Base-by-base conservation (phyloP, 148 eudicot species). In the Rhododendron kiyosumense region DNA sequence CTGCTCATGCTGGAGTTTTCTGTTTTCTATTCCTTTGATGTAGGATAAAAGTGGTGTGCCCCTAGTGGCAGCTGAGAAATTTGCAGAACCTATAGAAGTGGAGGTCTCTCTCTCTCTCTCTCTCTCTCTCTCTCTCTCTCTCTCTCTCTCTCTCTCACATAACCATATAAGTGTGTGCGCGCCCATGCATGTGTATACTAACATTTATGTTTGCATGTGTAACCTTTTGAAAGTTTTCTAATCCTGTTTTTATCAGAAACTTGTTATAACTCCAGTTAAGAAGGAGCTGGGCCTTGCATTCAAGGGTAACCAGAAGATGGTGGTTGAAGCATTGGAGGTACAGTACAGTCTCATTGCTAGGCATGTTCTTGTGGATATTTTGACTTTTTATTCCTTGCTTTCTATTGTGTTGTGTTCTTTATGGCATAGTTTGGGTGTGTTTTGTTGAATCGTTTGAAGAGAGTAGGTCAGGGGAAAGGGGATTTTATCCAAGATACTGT, bases 301-400 rank as follows among this genome's bases (percentile, higher is more conserved):
- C 89, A 96, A 95, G 94, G 98, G 99, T 81, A 87, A 88, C 89
- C 98, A 95, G 85, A 96, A 91, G 92, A 95, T 86, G 92, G 92
- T 96, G 74, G 91, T 90, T 91, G 96, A 96, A 94, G 97, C 99
- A 20, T 88, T 96, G 84, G 95, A 95, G 99, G 99, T 96, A 93
- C 54, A 20, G 34, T 69, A 52, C 12, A 24, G 10, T 3, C 5
- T 18, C 24, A 17, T 84, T 71, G 6, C n/a, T 67, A 30, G 57
- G 36, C 79, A 87, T n/a, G 83, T 63, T 18, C 41, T 83, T n/a
- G 15, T 65, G 26, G 71, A 74, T 22, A 74, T 48, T 49, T 77
- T 20, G 28, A 48, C 63, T 13, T 11, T 49, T 9, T 24, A 69
- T 71, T 46, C 11, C 18, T 69, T 73, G 80, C 73, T 38, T 52